Conservation (phyloP, 768 basidiomycete species). For the Clavaria fumosa region DNA sequence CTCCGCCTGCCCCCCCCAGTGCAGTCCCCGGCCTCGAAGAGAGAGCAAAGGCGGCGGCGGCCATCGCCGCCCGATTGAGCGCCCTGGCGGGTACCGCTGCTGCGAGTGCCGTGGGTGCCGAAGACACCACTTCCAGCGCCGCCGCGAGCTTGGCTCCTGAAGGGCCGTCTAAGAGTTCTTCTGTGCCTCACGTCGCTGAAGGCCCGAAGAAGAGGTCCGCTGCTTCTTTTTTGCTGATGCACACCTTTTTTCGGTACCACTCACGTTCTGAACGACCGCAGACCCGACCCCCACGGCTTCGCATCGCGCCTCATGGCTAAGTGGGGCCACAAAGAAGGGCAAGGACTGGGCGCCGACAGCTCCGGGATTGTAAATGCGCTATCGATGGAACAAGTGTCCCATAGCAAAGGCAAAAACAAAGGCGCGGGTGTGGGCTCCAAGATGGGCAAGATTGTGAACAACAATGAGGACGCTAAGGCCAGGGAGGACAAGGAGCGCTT, state of each 20-base stretch:
- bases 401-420: slow-evolving; percentile 21
- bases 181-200: too few relatives aligned
- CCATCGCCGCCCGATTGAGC: slow-evolving; percentile 61
- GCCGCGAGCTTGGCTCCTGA: too few relatives aligned
- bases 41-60: slow-evolving; percentile 61
- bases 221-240: too few relatives aligned
- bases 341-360: slow-evolving; percentile 76
- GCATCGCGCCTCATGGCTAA: slow-evolving; percentile 87
- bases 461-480: slow-evolving; percentile 69
- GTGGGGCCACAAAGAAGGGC: slow-evolving; percentile 91
- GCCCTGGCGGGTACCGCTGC: slow-evolving; percentile 32
- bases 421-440: slow-evolving; percentile 36
- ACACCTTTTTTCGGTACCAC: too few relatives aligned
- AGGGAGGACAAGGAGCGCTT: slow-evolving; percentile 68
- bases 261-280: too few relatives aligned
- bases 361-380: slow-evolving; percentile 83
- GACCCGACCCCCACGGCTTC: slow-evolving; percentile 56
- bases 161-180: too few relatives aligned
- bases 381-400: slow-evolving; percentile 53
- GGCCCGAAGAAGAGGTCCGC: too few relatives aligned
- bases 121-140: too few relatives aligned
- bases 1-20: slow-evolving; percentile 26
- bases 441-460: slow-evolving; percentile 83
- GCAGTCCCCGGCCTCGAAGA: slow-evolving; percentile 37
- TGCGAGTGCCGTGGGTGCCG: not conserved